Percentiles rank a stretch among this genome's conserved stretches.
Evolutionary conservation across 73 alveolate genomes (phyloP).

Genomic region (Paramecium caudatum): DNA sequence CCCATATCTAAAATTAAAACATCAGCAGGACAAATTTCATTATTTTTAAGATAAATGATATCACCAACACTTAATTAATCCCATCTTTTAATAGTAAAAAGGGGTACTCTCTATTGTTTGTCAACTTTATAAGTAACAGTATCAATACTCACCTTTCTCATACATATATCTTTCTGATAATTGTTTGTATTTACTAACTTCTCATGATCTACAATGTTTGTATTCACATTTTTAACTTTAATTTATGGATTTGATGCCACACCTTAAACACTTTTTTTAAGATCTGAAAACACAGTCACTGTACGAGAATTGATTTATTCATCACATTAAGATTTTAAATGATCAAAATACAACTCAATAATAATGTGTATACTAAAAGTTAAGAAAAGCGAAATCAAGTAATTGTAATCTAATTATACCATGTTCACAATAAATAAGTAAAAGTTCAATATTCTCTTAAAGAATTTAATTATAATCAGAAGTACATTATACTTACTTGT

Average conservation of each 20-base stretch:
- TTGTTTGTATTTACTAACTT: not conserved
- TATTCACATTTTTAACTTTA: not conserved
- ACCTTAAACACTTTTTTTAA: conserved; percentile 18
- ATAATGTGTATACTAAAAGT: not conserved
- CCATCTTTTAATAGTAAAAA: conserved; percentile 40
- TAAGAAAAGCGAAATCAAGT: conserved; percentile 11
- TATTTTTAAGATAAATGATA: conserved; percentile 66
- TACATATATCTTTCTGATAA: not conserved
- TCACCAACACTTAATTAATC: conserved; percentile 70
- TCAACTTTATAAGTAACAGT: not conserved
- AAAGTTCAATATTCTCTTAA: conserved; percentile 34
- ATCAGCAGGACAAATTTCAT: conserved; percentile 79
- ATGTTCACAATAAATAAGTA: conserved; percentile 54
- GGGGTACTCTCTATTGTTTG: conserved; percentile 18
- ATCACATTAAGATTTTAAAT: not conserved
- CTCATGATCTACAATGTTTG: conserved; percentile 22
- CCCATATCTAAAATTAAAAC: conserved; percentile 69
- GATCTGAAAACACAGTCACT: conserved; percentile 28
- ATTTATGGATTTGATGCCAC: not conserved
- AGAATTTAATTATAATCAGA: not conserved
- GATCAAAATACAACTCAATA: conserved; percentile 35
- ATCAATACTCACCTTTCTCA: conserved; percentile 6
- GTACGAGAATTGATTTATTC: conserved; percentile 24
- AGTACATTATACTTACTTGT: conserved; percentile 5
- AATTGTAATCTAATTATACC: conserved; percentile 42